phyloP scores from a whole-genome alignment of 306 rosid species.

The Ochetophila trinervis region DNA sequence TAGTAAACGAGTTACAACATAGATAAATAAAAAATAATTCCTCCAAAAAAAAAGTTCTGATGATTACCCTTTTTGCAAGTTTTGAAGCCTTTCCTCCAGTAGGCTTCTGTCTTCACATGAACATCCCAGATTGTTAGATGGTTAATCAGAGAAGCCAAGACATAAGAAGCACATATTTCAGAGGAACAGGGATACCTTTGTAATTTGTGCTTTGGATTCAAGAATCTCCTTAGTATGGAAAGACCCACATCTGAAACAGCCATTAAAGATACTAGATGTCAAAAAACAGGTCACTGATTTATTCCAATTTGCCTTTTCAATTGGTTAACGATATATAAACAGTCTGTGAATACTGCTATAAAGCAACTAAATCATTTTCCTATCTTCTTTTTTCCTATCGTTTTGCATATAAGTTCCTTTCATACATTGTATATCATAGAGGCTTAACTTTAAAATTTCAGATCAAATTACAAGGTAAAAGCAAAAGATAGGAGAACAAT shows the following conservation, averaged over 20 bases:
- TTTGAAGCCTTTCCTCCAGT: constrained; percentile 67
- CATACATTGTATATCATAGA: not conserved
- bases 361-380: not conserved
- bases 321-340: not conserved
- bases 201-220: constrained; percentile 54
- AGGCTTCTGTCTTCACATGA: constrained; percentile 71
- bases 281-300: not conserved
- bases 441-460: not conserved
- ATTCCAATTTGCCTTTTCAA: not conserved
- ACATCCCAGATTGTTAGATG: constrained; percentile 47
- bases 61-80: constrained; percentile 87
- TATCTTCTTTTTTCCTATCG: not conserved
- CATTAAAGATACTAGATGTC: constrained; percentile 26
- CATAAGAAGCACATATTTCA: constrained; percentile 19
- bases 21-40: not conserved
- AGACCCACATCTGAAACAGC: constrained; percentile 83
- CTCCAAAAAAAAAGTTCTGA: not conserved
- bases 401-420: not conserved
- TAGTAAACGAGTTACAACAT: constrained; percentile 8
- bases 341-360: not conserved
- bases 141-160: constrained; percentile 23
- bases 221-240: constrained; percentile 81
- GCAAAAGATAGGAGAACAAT: not conserved
- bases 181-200: constrained; percentile 60
- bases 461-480: constrained; percentile 7